Evolutionary conservation across 495 filamentous ascomycete species (phyloP), one percentile per base, ranked within the genome.

Genomic region (Chaetomidium leptoderma): DNA sequence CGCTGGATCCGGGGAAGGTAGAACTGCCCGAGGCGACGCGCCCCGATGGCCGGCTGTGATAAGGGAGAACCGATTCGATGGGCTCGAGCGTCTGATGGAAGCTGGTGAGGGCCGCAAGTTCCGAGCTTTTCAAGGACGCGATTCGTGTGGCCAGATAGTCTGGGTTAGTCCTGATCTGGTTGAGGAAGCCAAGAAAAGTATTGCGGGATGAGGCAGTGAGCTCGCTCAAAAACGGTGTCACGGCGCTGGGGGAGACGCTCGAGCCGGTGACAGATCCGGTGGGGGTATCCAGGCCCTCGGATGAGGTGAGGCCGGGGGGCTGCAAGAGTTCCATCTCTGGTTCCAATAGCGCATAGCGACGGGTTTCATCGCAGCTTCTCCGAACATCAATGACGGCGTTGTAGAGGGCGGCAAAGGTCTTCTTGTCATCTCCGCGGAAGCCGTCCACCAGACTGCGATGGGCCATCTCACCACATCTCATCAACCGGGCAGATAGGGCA

Each of bases 371-470:
- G 77, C 90, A 95, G 26, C 88, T 90, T 65, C 89, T 88, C 72
- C 87, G 83, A 48, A 96, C 86, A 73, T 96, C 90, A 74, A 91
- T 86, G 58, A 96, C 79, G 48, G 90, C 87, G 77, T 92, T 89
- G 70, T 92, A 96, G 45, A 96, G 76, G 65, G 82, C 82, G 53
- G 87, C 87, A 74, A 98, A 98, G 62, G 80, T 86, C 64, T 85
- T 84, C 76, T 93, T 95, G 71, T 97, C 90, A 68, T 95, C 92
- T 46, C 87, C 85, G 63, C 87, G 88, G 71, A 95, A 90, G 66
- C 83, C 83, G 66, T 98, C 92, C 61, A 93, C 89, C 65, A 98
- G 76, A 61, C 87, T 89, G 17, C 87, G 82, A 71, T 93, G 86
- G 50, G 88, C 84, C 42, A 88, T 82, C 63, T 88, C 85, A 53